A percentile compares a stretch with the other conserved stretches of the same genome.
Conservation (phyloP, 768 basidiomycete genomes). For the Coprinopsis strossmayeri region DNA sequence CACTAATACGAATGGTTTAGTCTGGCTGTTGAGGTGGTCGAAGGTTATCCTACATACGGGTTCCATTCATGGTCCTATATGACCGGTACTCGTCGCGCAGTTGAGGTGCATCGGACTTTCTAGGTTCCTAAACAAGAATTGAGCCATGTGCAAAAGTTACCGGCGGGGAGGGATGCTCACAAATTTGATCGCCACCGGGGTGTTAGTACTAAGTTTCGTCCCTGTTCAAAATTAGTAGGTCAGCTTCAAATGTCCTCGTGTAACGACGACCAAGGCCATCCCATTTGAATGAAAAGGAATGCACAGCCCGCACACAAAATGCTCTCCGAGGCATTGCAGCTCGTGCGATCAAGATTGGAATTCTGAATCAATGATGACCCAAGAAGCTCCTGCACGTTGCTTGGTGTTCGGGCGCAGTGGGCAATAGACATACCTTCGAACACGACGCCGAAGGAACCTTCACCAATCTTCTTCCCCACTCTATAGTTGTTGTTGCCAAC, state of each 20-base stretch:
- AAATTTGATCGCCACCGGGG: conserved; percentile 96
- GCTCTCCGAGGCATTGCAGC: neutral
- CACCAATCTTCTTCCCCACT: conserved; percentile 98
- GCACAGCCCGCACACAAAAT: too few relatives aligned
- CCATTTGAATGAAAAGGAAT: too few relatives aligned
- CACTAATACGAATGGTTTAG: conserved; percentile 37
- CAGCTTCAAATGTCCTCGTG: neutral
- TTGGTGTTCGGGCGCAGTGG: neutral
- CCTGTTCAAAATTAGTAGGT: conserved; percentile 38
- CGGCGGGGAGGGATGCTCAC: too few relatives aligned
- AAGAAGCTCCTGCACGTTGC: neutral
- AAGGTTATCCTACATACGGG: conserved; percentile 51
- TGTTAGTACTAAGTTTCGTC: conserved; percentile 75
- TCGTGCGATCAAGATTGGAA: neutral
- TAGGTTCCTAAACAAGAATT: conserved; percentile 85
- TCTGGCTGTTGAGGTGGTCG: conserved; percentile 11
- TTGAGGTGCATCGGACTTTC: conserved; percentile 98
- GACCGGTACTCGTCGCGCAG: conserved; percentile 95
- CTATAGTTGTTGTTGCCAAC: conserved; percentile 77
- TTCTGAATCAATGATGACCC: neutral
- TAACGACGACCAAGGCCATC: too few relatives aligned
- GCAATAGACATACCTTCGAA: conserved; percentile 68
- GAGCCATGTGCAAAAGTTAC: too few relatives aligned
- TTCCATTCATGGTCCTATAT: conserved; percentile 90
- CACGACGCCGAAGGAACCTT: conserved; percentile 98